Conservation (phyloP, 768 basidiomycete genomes). For the Lactarius psammicola region DNA sequence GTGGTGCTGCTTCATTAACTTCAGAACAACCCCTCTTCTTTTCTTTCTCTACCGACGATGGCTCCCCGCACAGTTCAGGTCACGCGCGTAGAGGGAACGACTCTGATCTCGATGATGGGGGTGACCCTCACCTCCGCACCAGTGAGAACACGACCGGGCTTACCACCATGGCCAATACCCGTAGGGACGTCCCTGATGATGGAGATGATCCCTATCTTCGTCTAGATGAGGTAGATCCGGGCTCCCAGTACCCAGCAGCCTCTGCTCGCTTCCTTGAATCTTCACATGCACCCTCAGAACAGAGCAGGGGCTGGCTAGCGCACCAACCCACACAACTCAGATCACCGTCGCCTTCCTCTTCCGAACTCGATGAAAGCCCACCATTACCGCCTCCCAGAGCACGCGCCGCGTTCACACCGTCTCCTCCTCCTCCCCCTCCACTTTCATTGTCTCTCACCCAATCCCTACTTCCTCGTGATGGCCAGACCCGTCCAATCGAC, state of each 20-base stretch:
- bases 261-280: conserved; percentile 41
- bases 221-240: conserved; percentile 63
- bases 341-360: conserved; percentile 42
- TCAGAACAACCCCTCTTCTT: conserved; percentile 82
- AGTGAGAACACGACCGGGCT: conserved; percentile 37
- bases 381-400: conserved; percentile 46
- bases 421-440: conserved; percentile 46
- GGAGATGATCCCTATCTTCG: conserved; percentile 78
- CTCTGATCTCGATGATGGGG: conserved; percentile 63
- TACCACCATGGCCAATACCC: conserved; percentile 33
- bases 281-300: conserved; percentile 38
- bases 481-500: conserved; percentile 58
- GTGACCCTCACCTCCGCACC: conserved; percentile 70
- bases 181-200: conserved; percentile 40
- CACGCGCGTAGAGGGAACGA: conserved; percentile 36
- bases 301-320: conserved; percentile 61
- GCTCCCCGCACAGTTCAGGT: conserved; percentile 49
- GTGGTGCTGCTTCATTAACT: conserved; percentile 46
- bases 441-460: conserved; percentile 72
- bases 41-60: conserved; percentile 80
- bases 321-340: conserved; percentile 70
- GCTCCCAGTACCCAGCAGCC: conserved; percentile 38
- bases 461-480: conserved; percentile 75
- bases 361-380: conserved; percentile 42
- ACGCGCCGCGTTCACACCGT: conserved; percentile 38